A percentile compares a stretch with the other conserved stretches of the same genome.
These are phyloP conservation scores for Kodamaea lidongshanica DNA, from an alignment of 805 yeast species.

Conservation along the genomic window DNA sequence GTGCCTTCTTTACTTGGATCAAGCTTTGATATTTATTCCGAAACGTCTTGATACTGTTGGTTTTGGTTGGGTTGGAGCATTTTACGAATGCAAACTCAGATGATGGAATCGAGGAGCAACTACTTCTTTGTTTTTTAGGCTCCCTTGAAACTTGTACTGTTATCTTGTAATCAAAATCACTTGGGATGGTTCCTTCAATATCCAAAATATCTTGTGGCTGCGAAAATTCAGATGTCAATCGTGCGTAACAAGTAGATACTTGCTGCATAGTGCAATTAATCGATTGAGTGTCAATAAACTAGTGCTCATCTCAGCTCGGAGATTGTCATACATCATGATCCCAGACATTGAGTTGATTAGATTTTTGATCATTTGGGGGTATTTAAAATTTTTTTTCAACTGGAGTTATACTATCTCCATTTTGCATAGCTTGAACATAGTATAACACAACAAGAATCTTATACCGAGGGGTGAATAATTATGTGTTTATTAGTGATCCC, in stretches of 20 bases:
- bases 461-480: conserved; percentile 4
- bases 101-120: neutral
- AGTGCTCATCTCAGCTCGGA: conserved; percentile 4
- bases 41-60: too few species aligned
- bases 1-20: conserved; percentile 1
- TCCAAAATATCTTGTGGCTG: too few species aligned
- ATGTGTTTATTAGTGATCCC: conserved; percentile 10
- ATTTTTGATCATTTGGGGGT: conserved; percentile 5
- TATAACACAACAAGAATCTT: conserved; percentile 1
- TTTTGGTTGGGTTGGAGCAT: neutral
- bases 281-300: conserved; percentile 5
- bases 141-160: neutral
- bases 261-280: conserved; percentile 4
- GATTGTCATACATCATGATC: conserved; percentile 1
- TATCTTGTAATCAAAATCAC: too few species aligned
- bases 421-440: conserved; percentile 2
- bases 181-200: too few species aligned
- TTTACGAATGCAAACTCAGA: too few species aligned
- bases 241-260: conserved; percentile 4
- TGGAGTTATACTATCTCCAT: neutral
- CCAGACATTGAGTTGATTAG: conserved; percentile 1
- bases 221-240: conserved; percentile 1
- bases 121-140: conserved; percentile 1
- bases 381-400: conserved; percentile 5
- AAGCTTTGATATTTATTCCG: conserved; percentile 1